Conservation (phyloP, 257 asterid species). For the Ocimum tenuiflorum region DNA sequence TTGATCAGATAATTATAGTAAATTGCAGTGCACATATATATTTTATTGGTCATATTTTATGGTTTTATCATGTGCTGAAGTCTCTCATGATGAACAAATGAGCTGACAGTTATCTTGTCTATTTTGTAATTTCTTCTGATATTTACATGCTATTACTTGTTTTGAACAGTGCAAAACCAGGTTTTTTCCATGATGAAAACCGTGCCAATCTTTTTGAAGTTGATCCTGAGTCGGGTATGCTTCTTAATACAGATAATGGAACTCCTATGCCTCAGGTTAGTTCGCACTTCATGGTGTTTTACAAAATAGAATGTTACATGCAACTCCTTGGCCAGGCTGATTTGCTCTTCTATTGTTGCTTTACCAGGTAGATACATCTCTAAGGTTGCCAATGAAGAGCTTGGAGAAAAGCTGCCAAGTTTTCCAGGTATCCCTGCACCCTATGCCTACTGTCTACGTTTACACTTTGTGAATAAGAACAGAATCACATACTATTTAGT, state of each 20-base stretch:
- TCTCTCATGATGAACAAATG: constrained; percentile 11
- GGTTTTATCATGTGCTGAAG: constrained; percentile 1
- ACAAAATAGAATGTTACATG: neutral
- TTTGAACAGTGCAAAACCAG: constrained; percentile 79
- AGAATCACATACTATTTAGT: constrained; percentile 7
- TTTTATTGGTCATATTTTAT: constrained; percentile 7
- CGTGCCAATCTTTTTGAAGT: constrained; percentile 87
- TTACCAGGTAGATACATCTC: constrained; percentile 63
- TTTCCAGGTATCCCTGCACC: constrained; percentile 57
- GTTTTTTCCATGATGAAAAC: constrained; percentile 88
- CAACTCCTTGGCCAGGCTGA: neutral
- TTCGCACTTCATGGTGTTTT: constrained; percentile 15
- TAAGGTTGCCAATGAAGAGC: constrained; percentile 51
- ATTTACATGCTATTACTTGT: constrained; percentile 1
- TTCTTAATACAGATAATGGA: constrained; percentile 87
- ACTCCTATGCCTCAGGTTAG: constrained; percentile 94
- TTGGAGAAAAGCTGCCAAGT: constrained; percentile 55
- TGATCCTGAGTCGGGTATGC: constrained; percentile 83
- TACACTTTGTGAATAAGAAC: constrained; percentile 9
- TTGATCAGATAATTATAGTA: neutral
- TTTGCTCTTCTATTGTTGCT: constrained; percentile 12
- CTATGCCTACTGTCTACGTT: neutral
- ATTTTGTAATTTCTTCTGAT: constrained; percentile 17
- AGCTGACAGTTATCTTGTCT: constrained; percentile 13
- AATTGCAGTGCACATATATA: neutral